Evolutionary conservation across 106 monocot genomes (phyloP).

Genomic region (Amphibolis antarctica): DNA sequence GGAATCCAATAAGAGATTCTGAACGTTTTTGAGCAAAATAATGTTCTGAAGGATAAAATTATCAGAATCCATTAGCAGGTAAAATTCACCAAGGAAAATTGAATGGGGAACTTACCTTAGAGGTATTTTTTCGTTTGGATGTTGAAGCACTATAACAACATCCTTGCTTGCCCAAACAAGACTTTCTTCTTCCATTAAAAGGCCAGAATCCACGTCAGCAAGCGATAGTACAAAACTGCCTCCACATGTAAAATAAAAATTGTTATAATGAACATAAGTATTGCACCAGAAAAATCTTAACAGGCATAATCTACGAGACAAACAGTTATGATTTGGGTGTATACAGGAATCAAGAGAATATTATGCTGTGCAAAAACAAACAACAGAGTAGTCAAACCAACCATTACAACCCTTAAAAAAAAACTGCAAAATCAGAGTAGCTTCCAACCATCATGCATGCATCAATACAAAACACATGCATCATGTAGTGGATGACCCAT

Average conservation of each 20-base stretch:
- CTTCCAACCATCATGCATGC: too few species aligned
- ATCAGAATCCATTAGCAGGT: background rate
- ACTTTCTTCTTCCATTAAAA: slow-evolving; percentile 97
- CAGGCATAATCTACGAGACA: background rate
- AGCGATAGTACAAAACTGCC: slow-evolving; percentile 87
- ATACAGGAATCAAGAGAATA: too few species aligned
- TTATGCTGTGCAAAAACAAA: too few species aligned
- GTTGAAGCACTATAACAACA: slow-evolving; percentile 94
- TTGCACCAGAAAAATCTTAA: background rate
- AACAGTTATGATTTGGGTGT: too few species aligned
- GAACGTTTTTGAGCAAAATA: too few species aligned
- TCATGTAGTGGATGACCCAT: too few species aligned
- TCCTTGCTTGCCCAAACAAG: slow-evolving; percentile 98
- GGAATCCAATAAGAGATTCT: background rate
- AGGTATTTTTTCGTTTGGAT: slow-evolving; percentile 84
- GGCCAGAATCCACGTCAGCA: slow-evolving; percentile 79
- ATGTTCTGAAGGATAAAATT: background rate
- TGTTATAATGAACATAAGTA: background rate
- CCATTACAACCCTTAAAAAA: too few species aligned
- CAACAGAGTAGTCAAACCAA: too few species aligned
- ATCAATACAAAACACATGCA: too few species aligned
- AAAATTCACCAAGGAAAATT: background rate
- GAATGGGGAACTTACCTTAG: slow-evolving; percentile 36
- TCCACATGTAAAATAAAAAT: background rate
- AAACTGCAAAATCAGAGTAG: too few species aligned